Base-by-base conservation (phyloP, 2,329 filamentous ascomycete genomes). In the Exophiala aquamarina region DNA sequence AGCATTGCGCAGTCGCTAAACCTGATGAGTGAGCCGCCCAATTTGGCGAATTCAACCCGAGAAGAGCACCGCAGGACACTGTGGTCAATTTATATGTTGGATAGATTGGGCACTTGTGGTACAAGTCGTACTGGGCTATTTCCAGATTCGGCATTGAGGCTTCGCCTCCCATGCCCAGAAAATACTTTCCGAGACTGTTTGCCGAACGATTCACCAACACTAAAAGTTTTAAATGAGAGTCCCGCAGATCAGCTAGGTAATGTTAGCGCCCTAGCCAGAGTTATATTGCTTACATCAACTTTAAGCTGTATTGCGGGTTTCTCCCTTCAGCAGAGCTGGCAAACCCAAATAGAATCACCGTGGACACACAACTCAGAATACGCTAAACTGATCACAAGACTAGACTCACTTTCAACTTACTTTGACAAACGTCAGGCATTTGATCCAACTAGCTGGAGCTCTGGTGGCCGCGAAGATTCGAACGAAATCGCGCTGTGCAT, bases 61-160 rank as follows among this genome's bases (percentile, higher is more conserved):
- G 91, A 95, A 69, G 91, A 95, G 64, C 78, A 91, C 41, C 82
- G 91, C 44, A 82, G 91, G 23, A 88, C 93, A 57, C 95, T 91
- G 90, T 96, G 91, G 91, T 78, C 95, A n/a, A 76, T 93, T 43
- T 96, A 94, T 70, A 88, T 87, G 32, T 87, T 93, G 38, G 90
- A 96, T 67, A 82, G 90, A 31, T 90, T 95, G 68, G 70, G 95
- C 38, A 88, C 90, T 0, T 74, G 96, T 10, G 95, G 90, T 74
- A 95, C 95, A 68, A 95, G 95, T 64, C 80, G 89, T 37, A 90
- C 91, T 1, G 74, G 95, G 8, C 92, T 88, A 59, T 75, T 95
- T 21, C 78, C 94, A 44, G 91, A 95, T 33, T 28, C 41, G 15
- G 44, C 42, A 28, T 59, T 55, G 23, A 54, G 46, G 14, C 34